Conservation (phyloP, 352 stramenopile species). For the Peronospora tabacina region DNA sequence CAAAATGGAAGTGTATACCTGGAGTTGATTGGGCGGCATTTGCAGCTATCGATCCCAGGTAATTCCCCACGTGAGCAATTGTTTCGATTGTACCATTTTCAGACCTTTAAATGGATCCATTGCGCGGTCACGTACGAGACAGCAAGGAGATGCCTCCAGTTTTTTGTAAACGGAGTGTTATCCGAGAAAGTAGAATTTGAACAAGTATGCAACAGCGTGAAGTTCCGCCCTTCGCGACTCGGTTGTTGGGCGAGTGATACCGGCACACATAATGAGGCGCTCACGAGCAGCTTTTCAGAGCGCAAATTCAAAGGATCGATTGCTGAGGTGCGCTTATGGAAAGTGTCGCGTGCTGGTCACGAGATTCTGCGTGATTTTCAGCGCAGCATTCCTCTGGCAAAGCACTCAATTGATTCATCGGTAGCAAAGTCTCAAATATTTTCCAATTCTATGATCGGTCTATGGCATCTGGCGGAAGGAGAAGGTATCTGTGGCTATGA, state of each 20-base stretch:
- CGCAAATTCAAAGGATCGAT: conserved; percentile 68
- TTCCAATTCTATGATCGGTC: conserved; percentile 31
- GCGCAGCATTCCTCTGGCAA: conserved; percentile 44
- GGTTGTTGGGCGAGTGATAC: conserved; percentile 66
- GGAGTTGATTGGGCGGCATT: conserved; percentile 52
- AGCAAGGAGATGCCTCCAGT: conserved; percentile 16
- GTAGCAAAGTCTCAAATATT: conserved; percentile 8
- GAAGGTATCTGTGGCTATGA: conserved; percentile 62
- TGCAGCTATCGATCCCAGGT: conserved; percentile 68
- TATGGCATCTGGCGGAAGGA: conserved; percentile 76
- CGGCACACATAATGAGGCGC: conserved; percentile 29
- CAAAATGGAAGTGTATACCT: conserved; percentile 60
- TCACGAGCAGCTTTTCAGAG: conserved; percentile 33
- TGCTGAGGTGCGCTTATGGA: conserved; percentile 69
- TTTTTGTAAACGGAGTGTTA: conserved; percentile 52
- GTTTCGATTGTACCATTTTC: conserved; percentile 47
- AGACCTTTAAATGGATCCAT: conserved; percentile 65
- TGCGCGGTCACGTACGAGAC: conserved; percentile 48
- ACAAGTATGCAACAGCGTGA: conserved; percentile 35
- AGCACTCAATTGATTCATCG: conserved; percentile 6
- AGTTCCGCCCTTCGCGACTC: conserved; percentile 47
- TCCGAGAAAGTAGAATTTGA: conserved; percentile 35
- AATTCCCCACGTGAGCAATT: conserved; percentile 64
- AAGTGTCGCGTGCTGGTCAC: conserved; percentile 24
- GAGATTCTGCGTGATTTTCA: conserved; percentile 64